Percentiles rank a stretch among this genome's conserved stretches.
phyloP scores from a whole-genome alignment of 495 filamentous ascomycete genomes.

The Margaritispora aquatica region DNA sequence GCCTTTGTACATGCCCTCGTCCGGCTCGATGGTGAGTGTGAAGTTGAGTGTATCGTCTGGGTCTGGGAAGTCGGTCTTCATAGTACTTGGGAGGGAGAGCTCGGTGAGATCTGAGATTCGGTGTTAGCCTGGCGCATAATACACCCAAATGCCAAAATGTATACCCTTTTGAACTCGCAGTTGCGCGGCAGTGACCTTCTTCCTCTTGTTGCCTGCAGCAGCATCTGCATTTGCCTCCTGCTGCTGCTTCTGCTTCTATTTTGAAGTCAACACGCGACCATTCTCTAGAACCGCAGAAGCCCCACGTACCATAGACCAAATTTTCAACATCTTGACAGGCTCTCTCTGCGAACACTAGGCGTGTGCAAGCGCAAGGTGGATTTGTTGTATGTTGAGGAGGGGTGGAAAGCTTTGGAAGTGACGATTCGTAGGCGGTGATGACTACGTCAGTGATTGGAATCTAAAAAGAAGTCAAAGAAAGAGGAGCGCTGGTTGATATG shows the following conservation, averaged over 20 bases:
- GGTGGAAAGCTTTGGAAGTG: not conserved
- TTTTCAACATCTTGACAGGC: slow-evolving; percentile 81
- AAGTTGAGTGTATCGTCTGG: slow-evolving; percentile 97
- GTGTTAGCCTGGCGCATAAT: not conserved
- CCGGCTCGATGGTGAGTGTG: slow-evolving; percentile 84
- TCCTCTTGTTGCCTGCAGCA: slow-evolving; percentile 69
- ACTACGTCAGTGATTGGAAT: not conserved
- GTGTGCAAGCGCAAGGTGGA: not conserved
- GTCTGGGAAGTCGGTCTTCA: slow-evolving; percentile 90
- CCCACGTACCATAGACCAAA: slow-evolving; percentile 91
- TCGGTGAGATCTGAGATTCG: slow-evolving; percentile 75
- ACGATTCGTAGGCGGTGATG: not conserved
- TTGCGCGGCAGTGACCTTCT: slow-evolving; percentile 96
- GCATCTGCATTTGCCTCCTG: slow-evolving; percentile 79
- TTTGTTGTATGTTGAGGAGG: not conserved
- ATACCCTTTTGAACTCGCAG: slow-evolving; percentile 96
- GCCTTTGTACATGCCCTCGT: slow-evolving; percentile 96
- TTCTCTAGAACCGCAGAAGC: not conserved
- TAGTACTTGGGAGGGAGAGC: slow-evolving; percentile 81
- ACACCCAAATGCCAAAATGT: slow-evolving; percentile 10
- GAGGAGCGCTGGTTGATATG: no score
- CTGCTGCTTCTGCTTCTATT: slow-evolving; percentile 90
- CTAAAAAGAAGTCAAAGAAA: not conserved
- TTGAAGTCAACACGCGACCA: slow-evolving; percentile 7
- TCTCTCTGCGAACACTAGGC: not conserved